These are phyloP conservation scores for Centrapalus pauciflorus DNA, from an alignment of 129 eudicot species.

Conservation along the genomic window DNA sequence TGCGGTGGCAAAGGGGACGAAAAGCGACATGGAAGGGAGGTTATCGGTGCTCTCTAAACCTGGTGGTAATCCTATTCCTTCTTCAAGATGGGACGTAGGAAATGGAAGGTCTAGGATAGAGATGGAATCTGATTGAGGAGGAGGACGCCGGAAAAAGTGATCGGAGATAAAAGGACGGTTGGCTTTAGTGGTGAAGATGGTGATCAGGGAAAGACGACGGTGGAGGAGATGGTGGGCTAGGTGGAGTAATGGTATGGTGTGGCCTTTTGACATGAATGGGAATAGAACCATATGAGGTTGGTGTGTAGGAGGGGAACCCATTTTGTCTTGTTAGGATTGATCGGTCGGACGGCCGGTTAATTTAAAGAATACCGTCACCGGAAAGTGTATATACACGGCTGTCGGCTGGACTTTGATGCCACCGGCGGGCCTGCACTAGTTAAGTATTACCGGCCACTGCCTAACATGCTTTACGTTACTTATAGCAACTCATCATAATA, in stretches of 20 bases:
- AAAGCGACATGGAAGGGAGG: slow-evolving; percentile 68
- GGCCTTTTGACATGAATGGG: slow-evolving; percentile 82
- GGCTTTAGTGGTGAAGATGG: slow-evolving; percentile 56
- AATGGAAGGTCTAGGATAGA: slow-evolving; percentile 43
- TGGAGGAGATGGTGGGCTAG: slow-evolving; percentile 36
- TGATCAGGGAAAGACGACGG: slow-evolving; percentile 34
- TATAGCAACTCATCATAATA: too few species aligned
- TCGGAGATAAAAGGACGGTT: slow-evolving; percentile 47
- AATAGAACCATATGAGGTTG: slow-evolving; percentile 29
- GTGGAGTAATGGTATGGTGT: slow-evolving; percentile 50
- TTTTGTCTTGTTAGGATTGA: too few species aligned
- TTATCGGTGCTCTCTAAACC: slow-evolving; percentile 77
- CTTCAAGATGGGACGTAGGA: slow-evolving; percentile 26
- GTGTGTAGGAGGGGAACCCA: slow-evolving; percentile 5
- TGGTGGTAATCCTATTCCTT: slow-evolving; percentile 40
- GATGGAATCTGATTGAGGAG: too few species aligned
- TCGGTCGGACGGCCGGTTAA: too few species aligned
- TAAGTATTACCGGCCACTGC: too few species aligned
- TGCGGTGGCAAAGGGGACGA: slow-evolving; percentile 36
- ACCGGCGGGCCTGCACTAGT: too few species aligned
- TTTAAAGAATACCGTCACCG: too few species aligned
- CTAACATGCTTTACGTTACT: too few species aligned
- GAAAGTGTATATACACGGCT: too few species aligned
- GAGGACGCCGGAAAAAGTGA: slow-evolving; percentile 13
- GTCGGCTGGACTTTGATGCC: too few species aligned